These are phyloP conservation scores for Castanea crenata DNA, from an alignment of 306 rosid species.

Conservation along the genomic window DNA sequence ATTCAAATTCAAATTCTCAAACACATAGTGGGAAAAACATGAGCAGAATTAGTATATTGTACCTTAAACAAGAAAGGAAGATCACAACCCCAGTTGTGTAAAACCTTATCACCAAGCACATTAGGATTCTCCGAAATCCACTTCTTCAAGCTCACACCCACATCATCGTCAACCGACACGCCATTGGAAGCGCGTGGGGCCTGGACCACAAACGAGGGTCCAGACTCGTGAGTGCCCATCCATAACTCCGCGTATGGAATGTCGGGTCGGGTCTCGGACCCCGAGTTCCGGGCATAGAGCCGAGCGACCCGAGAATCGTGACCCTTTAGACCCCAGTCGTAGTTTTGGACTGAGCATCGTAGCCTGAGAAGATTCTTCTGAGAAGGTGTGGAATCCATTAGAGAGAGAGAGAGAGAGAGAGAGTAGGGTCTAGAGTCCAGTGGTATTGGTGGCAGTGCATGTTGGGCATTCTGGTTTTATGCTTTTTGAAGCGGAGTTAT, in stretches of 20 bases:
- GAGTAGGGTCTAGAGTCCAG: background rate
- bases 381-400: conserved; percentile 14
- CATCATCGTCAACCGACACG: conserved; percentile 6
- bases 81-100: conserved; percentile 73
- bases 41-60: background rate
- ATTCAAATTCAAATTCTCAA: background rate
- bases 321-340: conserved; percentile 82
- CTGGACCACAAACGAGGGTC: conserved; percentile 59
- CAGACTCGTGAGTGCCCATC: conserved; percentile 95
- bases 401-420: background rate
- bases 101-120: conserved; percentile 66
- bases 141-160: conserved; percentile 47
- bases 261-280: conserved; percentile 39
- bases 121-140: conserved; percentile 71
- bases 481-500: conserved; percentile 34
- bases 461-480: background rate
- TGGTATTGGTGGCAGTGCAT: background rate
- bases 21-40: background rate
- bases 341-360: conserved; percentile 65
- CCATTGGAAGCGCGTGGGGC: conserved; percentile 16
- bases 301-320: conserved; percentile 60
- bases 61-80: conserved; percentile 95
- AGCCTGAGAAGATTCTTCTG: conserved; percentile 43
- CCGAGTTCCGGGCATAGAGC: conserved; percentile 56
- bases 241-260: conserved; percentile 85